Percentiles rank a stretch among this genome's conserved stretches.
Evolutionary conservation across 1,284 basidiomycete species (phyloP).

Genomic region (Trametes versicolor): DNA sequence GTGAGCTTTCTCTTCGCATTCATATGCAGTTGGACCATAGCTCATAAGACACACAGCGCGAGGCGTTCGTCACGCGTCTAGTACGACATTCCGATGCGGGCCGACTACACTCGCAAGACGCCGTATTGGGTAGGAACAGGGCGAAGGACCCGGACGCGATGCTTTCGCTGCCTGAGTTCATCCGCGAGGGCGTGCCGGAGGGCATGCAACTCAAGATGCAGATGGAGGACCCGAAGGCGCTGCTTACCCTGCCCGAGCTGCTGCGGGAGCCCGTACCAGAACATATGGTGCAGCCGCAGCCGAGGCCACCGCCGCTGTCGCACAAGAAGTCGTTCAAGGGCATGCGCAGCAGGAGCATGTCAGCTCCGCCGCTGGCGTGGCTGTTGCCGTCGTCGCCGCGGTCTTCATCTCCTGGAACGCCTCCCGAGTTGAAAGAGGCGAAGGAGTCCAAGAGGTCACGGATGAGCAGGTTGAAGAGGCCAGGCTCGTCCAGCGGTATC

Average conservation of each 20-base stretch:
- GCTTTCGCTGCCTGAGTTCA: constrained; percentile 71
- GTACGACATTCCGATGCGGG: constrained; percentile 72
- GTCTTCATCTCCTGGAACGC: constrained; percentile 32
- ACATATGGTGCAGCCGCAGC: constrained; percentile 38
- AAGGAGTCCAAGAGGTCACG: constrained; percentile 25
- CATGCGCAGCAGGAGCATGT: constrained; percentile 68
- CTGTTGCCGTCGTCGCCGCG: constrained; percentile 50
- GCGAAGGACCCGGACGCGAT: constrained; percentile 66
- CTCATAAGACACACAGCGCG: constrained; percentile 54
- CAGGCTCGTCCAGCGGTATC: constrained; percentile 43
- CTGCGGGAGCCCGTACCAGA: constrained; percentile 52
- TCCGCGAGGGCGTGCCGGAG: constrained; percentile 61
- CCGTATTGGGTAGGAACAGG: constrained; percentile 47
- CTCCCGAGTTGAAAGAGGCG: constrained; percentile 27
- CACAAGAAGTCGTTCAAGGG: constrained; percentile 44
- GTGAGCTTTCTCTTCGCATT: constrained; percentile 49
- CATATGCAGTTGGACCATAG: constrained; percentile 14
- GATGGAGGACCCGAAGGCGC: constrained; percentile 54
- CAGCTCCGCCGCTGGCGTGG: constrained; percentile 79
- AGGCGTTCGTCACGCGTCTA: constrained; percentile 77
- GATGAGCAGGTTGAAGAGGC: constrained; percentile 38
- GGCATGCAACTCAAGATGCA: constrained; percentile 42
- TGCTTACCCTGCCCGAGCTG: constrained; percentile 71
- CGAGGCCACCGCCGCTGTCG: constrained; percentile 37
- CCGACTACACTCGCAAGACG: constrained; percentile 78